phyloP scores from a whole-genome alignment of 2,329 filamentous ascomycete genomes.

The Penicillium corylophilum region DNA sequence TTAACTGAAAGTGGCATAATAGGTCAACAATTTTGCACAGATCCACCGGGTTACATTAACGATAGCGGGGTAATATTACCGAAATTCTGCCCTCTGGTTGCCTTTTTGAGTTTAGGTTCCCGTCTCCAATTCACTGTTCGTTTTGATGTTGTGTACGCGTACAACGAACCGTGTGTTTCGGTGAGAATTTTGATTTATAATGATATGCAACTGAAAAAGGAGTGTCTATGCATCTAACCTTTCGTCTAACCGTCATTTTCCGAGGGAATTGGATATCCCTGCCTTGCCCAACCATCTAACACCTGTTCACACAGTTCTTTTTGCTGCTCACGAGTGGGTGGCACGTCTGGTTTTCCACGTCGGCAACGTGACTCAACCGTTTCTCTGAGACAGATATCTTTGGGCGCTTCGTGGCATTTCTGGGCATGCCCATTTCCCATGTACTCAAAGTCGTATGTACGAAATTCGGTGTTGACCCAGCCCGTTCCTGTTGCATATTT shows the following conservation, averaged over 20 bases:
- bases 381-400: too few species aligned
- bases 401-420: too few species aligned
- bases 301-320: background rate
- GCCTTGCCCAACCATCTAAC: background rate
- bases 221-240: background rate
- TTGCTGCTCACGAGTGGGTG: background rate
- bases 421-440: too few species aligned
- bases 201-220: background rate
- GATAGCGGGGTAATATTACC: background rate
- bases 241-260: background rate
- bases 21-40: too few species aligned
- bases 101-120: background rate
- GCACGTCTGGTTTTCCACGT: background rate
- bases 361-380: too few species aligned
- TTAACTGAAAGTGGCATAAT: too few species aligned
- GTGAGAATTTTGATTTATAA: background rate
- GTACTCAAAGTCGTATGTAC: too few species aligned
- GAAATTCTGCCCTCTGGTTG: background rate
- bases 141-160: background rate
- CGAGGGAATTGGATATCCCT: background rate
- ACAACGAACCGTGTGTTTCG: background rate
- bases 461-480: too few species aligned
- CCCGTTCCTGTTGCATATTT: too few species aligned
- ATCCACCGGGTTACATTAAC: too few species aligned
- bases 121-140: background rate